These are phyloP conservation scores for Colletotrichum gloeosporioides DNA, from an alignment of 2,329 filamentous ascomycete species.

Conservation along the genomic window DNA sequence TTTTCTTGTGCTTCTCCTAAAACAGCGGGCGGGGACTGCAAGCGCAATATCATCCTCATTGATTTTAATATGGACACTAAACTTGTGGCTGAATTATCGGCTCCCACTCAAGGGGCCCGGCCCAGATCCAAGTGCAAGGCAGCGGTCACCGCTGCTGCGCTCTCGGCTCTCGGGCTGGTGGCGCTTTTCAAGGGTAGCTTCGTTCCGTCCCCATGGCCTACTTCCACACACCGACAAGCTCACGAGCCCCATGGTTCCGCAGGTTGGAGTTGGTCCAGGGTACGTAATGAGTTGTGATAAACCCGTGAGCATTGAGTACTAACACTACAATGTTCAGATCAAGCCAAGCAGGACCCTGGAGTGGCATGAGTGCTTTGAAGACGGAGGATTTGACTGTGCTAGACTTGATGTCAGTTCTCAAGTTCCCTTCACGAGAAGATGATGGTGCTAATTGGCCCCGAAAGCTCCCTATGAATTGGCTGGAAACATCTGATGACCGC, in stretches of 20 bases:
- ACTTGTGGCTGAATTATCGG: neutral
- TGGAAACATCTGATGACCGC: conserved; percentile 28
- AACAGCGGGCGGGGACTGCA: neutral
- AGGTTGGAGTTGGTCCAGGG: conserved; percentile 14
- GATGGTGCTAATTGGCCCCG: conserved; percentile 27
- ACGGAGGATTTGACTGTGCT: conserved; percentile 34
- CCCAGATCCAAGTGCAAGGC: neutral
- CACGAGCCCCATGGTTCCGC: neutral
- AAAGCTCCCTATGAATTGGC: conserved; percentile 41
- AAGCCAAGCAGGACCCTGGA: conserved; percentile 30
- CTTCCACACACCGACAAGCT: neutral
- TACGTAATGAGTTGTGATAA: neutral
- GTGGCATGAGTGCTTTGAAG: conserved; percentile 37
- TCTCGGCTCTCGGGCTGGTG: neutral
- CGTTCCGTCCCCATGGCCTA: neutral
- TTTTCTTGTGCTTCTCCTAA: neutral
- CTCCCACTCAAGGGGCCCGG: neutral
- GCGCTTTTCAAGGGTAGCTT: conserved; percentile 6
- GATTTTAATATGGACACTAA: neutral
- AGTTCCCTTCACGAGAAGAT: neutral
- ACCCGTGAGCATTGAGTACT: neutral
- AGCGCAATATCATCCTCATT: neutral
- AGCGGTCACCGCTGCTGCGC: neutral
- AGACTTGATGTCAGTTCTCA: conserved; percentile 33
- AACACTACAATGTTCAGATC: conserved; percentile 37